These are phyloP conservation scores for Suillus placidus DNA, from an alignment of 768 basidiomycete genomes.

Conservation along the genomic window DNA sequence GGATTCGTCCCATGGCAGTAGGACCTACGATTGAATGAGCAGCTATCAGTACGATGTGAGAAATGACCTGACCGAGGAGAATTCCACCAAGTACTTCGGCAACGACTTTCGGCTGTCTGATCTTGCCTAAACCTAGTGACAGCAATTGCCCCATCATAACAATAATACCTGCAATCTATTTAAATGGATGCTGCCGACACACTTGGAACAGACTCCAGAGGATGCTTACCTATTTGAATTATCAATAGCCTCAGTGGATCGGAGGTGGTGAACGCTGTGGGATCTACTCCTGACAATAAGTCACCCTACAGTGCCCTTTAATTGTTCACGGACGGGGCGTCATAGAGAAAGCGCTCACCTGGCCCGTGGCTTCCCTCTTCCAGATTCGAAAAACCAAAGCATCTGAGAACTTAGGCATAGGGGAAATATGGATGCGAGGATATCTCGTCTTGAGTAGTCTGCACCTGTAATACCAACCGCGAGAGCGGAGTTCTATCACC, in stretches of 20 bases:
- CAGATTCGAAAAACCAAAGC: neutral
- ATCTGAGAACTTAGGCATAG: neutral
- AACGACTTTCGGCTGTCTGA: constrained; percentile 85
- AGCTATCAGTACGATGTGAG: constrained; percentile 41
- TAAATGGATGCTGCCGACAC: neutral
- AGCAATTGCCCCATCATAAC: constrained; percentile 76
- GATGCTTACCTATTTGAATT: constrained; percentile 67
- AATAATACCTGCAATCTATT: constrained; percentile 64
- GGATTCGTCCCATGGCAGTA: constrained; percentile 79
- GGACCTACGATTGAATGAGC: constrained; percentile 27
- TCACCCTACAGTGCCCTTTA: constrained; percentile 55
- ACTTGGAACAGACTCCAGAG: neutral
- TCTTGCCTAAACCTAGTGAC: constrained; percentile 65
- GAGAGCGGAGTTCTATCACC: neutral
- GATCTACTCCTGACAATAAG: constrained; percentile 74
- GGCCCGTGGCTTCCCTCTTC: neutral
- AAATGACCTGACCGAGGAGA: constrained; percentile 56
- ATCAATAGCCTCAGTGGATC: constrained; percentile 82
- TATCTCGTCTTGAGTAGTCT: neutral
- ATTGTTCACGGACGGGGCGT: no score
- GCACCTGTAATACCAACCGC: neutral
- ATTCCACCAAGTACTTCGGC: constrained; percentile 89
- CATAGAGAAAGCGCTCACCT: neutral
- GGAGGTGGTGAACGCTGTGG: constrained; percentile 57
- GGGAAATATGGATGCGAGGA: neutral